Evolutionary conservation across 1,284 basidiomycete genomes (phyloP).

Genomic region (Dichomitus squalens): DNA sequence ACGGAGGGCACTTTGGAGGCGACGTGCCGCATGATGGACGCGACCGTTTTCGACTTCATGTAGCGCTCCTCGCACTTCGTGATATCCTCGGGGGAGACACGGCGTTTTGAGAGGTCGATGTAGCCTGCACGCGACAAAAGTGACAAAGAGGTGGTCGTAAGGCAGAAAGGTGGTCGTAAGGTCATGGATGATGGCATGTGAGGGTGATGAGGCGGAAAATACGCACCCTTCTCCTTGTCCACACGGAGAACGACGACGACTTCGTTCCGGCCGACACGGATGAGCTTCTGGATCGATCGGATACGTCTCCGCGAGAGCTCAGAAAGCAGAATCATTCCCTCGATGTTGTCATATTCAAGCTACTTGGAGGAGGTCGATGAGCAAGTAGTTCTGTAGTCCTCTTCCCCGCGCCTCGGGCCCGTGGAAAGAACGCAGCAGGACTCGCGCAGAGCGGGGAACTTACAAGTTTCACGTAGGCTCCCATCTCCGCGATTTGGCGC

Average conservation of each 20-base stretch:
- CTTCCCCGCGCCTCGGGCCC: not conserved
- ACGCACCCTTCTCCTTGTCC: slow-evolving; percentile 97
- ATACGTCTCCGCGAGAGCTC: slow-evolving; percentile 97
- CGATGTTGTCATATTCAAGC: slow-evolving; percentile 99
- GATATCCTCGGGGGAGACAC: slow-evolving; percentile 99
- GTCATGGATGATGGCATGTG: not conserved
- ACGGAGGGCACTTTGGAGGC: slow-evolving; percentile 79
- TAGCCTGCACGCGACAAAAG: slow-evolving; percentile 63
- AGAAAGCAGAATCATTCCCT: slow-evolving; percentile 98
- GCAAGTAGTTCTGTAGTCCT: slow-evolving; percentile 1
- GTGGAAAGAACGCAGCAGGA: not conserved
- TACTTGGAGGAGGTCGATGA: slow-evolving; percentile 37
- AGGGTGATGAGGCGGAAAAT: not conserved
- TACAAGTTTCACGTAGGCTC: slow-evolving; percentile 97
- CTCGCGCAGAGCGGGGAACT: slow-evolving; percentile 35
- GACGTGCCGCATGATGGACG: slow-evolving; percentile 93
- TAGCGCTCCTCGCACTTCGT: slow-evolving; percentile 98
- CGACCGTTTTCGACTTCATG: slow-evolving; percentile 96
- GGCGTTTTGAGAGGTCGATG: slow-evolving; percentile 98
- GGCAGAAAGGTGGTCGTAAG: not conserved
- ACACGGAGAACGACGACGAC: slow-evolving; percentile 98
- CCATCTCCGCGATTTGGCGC: slow-evolving; percentile 99
- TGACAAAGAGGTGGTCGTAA: slow-evolving; percentile 3
- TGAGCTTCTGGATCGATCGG: slow-evolving; percentile 96
- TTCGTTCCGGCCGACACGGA: slow-evolving; percentile 97